These are phyloP conservation scores for Orbilia javanica DNA, from an alignment of 2,329 filamentous ascomycete species.

Conservation along the genomic window DNA sequence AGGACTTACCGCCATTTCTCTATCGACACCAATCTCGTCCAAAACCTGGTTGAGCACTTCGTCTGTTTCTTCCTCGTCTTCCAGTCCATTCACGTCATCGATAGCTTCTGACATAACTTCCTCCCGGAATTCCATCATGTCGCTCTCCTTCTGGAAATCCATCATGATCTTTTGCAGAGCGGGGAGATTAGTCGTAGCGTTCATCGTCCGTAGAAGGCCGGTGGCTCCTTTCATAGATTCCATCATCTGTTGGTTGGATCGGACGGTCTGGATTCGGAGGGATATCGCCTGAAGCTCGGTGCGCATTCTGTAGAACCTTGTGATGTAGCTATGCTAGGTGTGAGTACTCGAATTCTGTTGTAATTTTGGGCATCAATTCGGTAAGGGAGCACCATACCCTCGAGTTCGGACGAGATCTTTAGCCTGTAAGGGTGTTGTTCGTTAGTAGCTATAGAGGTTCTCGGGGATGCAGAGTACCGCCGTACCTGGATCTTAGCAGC, in stretches of 20 bases:
- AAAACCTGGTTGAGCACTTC: conserved; percentile 96
- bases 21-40: conserved; percentile 95
- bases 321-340: conserved; percentile 77
- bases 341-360: background rate
- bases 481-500: conserved; percentile 87
- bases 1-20: conserved; percentile 83
- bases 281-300: conserved; percentile 97
- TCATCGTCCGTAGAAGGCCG: conserved; percentile 93
- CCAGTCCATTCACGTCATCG: conserved; percentile 92
- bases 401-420: conserved; percentile 95
- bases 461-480: too few species aligned
- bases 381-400: conserved; percentile 68
- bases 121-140: conserved; percentile 98
- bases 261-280: conserved; percentile 93
- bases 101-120: conserved; percentile 99
- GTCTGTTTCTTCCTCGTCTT: conserved; percentile 91
- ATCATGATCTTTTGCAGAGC: conserved; percentile 95
- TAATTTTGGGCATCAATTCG: background rate
- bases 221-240: conserved; percentile 99
- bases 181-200: conserved; percentile 95
- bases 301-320: conserved; percentile 98
- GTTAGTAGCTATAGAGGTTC: conserved; percentile 10
- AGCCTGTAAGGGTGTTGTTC: conserved; percentile 67
- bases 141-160: conserved; percentile 99
- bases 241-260: conserved; percentile 99